Conservation (phyloP, 139 green algal species). For the Asterochloris sp. region DNA sequence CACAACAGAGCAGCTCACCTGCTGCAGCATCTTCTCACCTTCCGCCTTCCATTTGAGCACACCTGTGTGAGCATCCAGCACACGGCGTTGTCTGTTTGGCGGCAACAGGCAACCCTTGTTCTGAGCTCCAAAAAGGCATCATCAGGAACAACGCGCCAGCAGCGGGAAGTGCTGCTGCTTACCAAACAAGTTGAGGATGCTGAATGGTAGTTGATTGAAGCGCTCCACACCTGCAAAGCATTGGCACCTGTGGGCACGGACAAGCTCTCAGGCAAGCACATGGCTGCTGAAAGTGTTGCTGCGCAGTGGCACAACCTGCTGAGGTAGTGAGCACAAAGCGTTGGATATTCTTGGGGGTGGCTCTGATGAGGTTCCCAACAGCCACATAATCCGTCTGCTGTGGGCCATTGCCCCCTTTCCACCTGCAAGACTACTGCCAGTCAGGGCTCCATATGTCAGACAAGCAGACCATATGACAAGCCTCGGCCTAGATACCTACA, state of each 20-base stretch:
- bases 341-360: slow-evolving; percentile 46
- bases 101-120: neutral
- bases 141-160: neutral
- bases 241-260: too few species aligned
- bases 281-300: too few species aligned
- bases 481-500: too few species aligned
- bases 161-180: neutral
- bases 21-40: slow-evolving; percentile 64
- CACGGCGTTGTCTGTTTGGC: neutral
- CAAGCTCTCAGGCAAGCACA: too few species aligned
- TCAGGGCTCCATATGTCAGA: too few species aligned
- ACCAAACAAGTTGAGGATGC: slow-evolving; percentile 93
- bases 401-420: slow-evolving; percentile 81
- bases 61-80: slow-evolving; percentile 38
- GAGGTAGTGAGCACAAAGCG: slow-evolving; percentile 86
- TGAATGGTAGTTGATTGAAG: slow-evolving; percentile 61
- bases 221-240: slow-evolving; percentile 67
- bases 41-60: slow-evolving; percentile 91
- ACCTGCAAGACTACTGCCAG: slow-evolving; percentile 46
- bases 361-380: slow-evolving; percentile 72
- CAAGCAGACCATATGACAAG: too few species aligned
- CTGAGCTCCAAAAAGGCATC: neutral
- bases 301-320: slow-evolving; percentile 18
- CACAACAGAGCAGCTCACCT: too few species aligned
- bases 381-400: slow-evolving; percentile 72